Base-by-base conservation (phyloP, 768 basidiomycete genomes). In the Kwoniella pini region DNA sequence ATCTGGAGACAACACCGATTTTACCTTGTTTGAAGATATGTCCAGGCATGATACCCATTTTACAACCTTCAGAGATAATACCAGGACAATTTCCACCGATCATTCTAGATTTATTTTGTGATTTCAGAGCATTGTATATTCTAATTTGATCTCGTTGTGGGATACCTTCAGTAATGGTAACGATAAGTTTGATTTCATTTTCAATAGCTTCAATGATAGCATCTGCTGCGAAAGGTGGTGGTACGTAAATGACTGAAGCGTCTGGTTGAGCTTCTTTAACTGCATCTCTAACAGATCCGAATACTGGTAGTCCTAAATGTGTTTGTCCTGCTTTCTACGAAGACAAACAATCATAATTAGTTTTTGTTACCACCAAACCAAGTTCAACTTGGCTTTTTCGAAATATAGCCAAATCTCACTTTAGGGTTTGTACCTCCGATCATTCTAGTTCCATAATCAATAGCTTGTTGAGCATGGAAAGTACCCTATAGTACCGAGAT, bases 41-140 rank as follows among this genome's bases (percentile, higher is more conserved):
- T 26, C 93, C 96, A 12, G 96, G 96, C 81, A 82, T 82, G 75
- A 99, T 99, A 60, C 96, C 96, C 87, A 99, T 97, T 83, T 98
- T 98, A 83, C 96, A 99, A 21, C 95, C 95, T 17, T 95, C 94
- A 75, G 95, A 94, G 75, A 98, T 97, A 72, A 99, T 87, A 76
- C 96, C 96, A 1, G 96, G 96, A 81, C 96, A 99, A 80, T 99
- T 99, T 39, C 96, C 96, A 19, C 96, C 96, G 50, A 99, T 91
- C 69, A 99, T 88, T 70, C 96, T 88, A 62, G 91, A 94, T 71
- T 88, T 91, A 53, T 87, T 92, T 80, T 99, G 96, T 74, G 86
- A 87, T 79, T 90, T 91, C 69, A 99, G 85, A 12, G 92, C 96
- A 75, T 95, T 89, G 82, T 89, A 86, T 63, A 99, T 91, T 79